Evolutionary conservation across 805 yeast species (phyloP).

Genomic region (Candida germanica): DNA sequence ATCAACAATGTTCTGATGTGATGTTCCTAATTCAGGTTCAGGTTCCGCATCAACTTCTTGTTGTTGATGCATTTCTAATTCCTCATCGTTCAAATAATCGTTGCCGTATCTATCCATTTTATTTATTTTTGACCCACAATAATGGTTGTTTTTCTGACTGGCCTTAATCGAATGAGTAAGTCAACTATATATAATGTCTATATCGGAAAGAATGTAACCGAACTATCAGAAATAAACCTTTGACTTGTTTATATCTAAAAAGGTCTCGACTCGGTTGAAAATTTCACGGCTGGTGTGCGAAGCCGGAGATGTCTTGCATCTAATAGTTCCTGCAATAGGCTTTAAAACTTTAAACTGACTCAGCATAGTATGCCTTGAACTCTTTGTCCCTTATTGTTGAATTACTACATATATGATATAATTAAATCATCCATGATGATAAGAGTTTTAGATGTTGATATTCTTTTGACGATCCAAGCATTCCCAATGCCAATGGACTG

Average conservation of each 20-base stretch:
- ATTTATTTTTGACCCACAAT: no score
- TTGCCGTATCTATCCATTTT: slow-evolving; percentile 13
- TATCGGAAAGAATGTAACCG: no score
- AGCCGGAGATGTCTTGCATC: not conserved
- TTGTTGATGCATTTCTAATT: slow-evolving; percentile 7
- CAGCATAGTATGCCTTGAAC: no score
- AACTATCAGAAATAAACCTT: no score
- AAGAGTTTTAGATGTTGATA: slow-evolving; percentile 32
- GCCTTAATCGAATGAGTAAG: no score
- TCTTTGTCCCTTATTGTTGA: no score
- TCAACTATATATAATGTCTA: no score
- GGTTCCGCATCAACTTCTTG: not conserved
- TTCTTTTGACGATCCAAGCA: slow-evolving; percentile 43
- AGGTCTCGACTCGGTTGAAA: no score
- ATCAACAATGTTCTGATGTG: slow-evolving; percentile 30
- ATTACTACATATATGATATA: no score
- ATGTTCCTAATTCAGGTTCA: slow-evolving; percentile 6
- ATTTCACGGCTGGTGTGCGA: not conserved
- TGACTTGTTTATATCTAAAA: no score
- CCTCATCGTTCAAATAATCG: slow-evolving; percentile 14
- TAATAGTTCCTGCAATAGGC: not conserved
- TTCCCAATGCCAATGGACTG: slow-evolving; percentile 76
- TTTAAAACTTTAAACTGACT: no score
- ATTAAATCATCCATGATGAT: slow-evolving; percentile 20
- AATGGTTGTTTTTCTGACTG: no score